Percentiles rank a stretch among this genome's conserved stretches.
Evolutionary conservation across 768 basidiomycete genomes (phyloP).

Genomic region (Leccinum subgranulosum): DNA sequence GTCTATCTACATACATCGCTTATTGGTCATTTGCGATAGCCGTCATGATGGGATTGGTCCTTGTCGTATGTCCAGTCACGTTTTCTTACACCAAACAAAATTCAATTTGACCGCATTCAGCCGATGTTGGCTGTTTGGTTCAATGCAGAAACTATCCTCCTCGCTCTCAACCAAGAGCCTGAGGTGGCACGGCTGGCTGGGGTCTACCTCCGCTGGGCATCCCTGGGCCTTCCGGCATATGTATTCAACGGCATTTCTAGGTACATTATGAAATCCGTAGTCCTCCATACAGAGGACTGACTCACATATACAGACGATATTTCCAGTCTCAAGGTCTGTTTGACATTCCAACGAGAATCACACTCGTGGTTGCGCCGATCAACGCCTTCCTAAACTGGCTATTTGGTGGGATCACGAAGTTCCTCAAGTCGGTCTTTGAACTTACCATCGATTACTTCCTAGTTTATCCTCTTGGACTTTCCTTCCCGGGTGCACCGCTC

Average conservation of each 20-base stretch:
- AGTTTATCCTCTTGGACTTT: slow-evolving; percentile 62
- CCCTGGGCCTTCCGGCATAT: slow-evolving; percentile 78
- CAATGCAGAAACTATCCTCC: slow-evolving; percentile 75
- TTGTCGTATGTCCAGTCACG: slow-evolving; percentile 50
- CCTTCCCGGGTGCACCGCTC: slow-evolving; percentile 90
- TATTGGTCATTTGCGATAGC: slow-evolving; percentile 34
- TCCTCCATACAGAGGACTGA: not conserved
- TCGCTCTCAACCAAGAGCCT: slow-evolving; percentile 75
- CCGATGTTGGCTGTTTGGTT: slow-evolving; percentile 74
- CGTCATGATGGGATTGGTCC: slow-evolving; percentile 53
- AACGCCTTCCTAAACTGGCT: slow-evolving; percentile 82
- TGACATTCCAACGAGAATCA: slow-evolving; percentile 79
- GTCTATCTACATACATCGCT: slow-evolving; percentile 1
- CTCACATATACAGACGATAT: slow-evolving; percentile 34
- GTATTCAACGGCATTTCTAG: slow-evolving; percentile 53
- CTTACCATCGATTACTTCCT: not conserved
- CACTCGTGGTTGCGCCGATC: slow-evolving; percentile 77
- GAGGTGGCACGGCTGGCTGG: slow-evolving; percentile 79
- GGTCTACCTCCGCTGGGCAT: slow-evolving; percentile 72
- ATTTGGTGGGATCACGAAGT: slow-evolving; percentile 51
- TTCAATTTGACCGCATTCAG: slow-evolving; percentile 16
- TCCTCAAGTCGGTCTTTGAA: not conserved
- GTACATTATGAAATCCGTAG: slow-evolving; percentile 21
- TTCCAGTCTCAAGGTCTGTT: slow-evolving; percentile 88
- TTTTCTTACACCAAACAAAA: not conserved